These are phyloP conservation scores for Conticribra weissflogii DNA, from an alignment of 108 stramenopile species.

Conservation along the genomic window DNA sequence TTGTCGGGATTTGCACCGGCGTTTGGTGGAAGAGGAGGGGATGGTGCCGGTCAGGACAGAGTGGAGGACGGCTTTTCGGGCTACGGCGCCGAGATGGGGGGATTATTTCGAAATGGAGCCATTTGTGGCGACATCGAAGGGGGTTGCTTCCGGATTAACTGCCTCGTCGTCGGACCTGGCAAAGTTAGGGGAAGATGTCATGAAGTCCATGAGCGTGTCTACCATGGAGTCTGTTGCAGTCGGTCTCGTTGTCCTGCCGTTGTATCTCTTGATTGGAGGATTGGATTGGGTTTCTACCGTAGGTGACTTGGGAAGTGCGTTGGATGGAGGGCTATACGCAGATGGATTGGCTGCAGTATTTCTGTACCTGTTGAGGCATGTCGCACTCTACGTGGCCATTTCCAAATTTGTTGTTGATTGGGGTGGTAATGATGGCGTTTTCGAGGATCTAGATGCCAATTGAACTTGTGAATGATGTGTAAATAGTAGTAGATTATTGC, in stretches of 20 bases:
- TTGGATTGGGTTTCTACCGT: conserved; percentile 81
- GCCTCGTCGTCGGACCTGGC: conserved; percentile 8
- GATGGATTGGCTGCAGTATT: conserved; percentile 40
- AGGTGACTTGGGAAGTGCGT: conserved; percentile 43
- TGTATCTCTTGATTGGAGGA: conserved; percentile 74
- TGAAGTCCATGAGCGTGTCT: conserved; percentile 37
- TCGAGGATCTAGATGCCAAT: conserved; percentile 24
- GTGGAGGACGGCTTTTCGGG: conserved; percentile 79
- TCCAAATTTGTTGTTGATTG: conserved; percentile 81
- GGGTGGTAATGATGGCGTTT: conserved; percentile 49
- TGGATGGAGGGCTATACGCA: conserved; percentile 41
- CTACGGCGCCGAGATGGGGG: conserved; percentile 37
- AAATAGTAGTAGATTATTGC: not conserved
- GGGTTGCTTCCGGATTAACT: conserved; percentile 1
- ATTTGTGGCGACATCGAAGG: conserved; percentile 1
- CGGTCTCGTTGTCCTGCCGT: conserved; percentile 51
- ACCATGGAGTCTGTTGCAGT: conserved; percentile 48
- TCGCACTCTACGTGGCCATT: conserved; percentile 70
- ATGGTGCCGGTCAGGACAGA: conserved; percentile 53
- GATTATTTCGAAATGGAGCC: conserved; percentile 26
- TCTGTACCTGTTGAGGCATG: conserved; percentile 72
- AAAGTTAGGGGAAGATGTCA: conserved; percentile 2
- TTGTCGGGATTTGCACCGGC: conserved; percentile 68
- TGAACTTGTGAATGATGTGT: not conserved
- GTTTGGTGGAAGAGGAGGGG: conserved; percentile 52